Evolutionary conservation across 805 yeast species (phyloP), one percentile per base, ranked within the genome.

Genomic region (Metschnikowia vanudenii): DNA sequence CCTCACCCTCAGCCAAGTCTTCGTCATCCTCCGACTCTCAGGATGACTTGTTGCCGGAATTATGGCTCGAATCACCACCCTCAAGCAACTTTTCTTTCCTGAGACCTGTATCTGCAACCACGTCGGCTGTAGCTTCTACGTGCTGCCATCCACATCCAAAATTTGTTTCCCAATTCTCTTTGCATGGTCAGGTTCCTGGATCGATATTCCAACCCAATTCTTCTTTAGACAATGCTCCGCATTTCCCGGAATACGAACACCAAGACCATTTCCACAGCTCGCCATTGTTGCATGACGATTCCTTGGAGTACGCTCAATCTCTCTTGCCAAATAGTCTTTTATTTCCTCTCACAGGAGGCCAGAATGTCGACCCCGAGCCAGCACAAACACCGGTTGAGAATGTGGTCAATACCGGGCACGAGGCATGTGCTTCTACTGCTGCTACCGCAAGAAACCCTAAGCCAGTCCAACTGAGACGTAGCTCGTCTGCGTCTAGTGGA

Each of bases 41-140:
- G 53, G 62, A 57, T 24, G 69, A 61, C 46, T 58, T 66, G 26
- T 61, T 67, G 47, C 68, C 71, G 20, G 68, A 67, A 45, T 54
- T 67, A 50, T 68, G 69, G 71, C 60, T 65, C 28, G 55, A 54
- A 31, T 44, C 57, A 36, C 56, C 51, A 10, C 39, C 52, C 7
- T 45, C 30, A 29, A 26, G 12, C 20, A 44, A 39, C 24, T 34
- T 31, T 31, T 34, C 47, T 33, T 34, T 38, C 20, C 41, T 35
- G 40, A 24, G 29, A 33, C 22, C 36, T 3, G 13, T 13, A 7
- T 18, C 36, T 4, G 36, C 36, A 7, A 3, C 2, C 9, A 14
- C 19, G 12, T 14, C 20, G 14, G 19, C 19, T 26, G 9, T 10
- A 3, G 3, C 28, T 8, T 26, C 12, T 10, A 26, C 28, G 28